A percentile compares a stretch with the other conserved stretches of the same genome.
phyloP scores from a whole-genome alignment of 345 rosid species.

The Carallia pectinifolia region DNA sequence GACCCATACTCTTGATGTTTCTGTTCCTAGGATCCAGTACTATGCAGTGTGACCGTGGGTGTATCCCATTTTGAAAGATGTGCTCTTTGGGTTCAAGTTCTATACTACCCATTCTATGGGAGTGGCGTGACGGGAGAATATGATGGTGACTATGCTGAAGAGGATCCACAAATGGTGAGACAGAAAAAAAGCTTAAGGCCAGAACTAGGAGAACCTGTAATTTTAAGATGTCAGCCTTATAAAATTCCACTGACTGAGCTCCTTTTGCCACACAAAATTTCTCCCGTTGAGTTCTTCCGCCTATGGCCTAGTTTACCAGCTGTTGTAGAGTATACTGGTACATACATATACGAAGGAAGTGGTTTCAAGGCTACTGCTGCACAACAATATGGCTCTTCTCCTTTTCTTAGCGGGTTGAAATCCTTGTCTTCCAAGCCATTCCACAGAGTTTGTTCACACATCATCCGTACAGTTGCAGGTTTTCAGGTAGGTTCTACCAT shows the following conservation, averaged over 20 bases:
- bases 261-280: conserved; percentile 88
- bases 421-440: conserved; percentile 89
- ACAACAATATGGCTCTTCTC: conserved; percentile 94
- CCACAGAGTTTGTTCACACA: conserved; percentile 90
- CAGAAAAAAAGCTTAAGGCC: conserved; percentile 81
- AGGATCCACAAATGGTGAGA: conserved; percentile 76
- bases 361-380: conserved; percentile 99
- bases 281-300: conserved; percentile 97
- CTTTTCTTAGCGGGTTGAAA: conserved; percentile 86
- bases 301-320: conserved; percentile 99
- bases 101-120: conserved; percentile 94
- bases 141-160: conserved; percentile 85
- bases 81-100: conserved; percentile 94
- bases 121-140: conserved; percentile 75
- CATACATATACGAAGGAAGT: conserved; percentile 88
- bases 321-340: conserved; percentile 80
- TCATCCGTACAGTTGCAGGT: conserved; percentile 93
- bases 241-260: conserved; percentile 94
- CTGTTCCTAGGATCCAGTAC: conserved; percentile 74
- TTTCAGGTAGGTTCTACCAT: conserved; percentile 63
- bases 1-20: background rate
- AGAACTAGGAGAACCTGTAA: conserved; percentile 95
- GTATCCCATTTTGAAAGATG: conserved; percentile 96
- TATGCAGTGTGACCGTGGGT: conserved; percentile 90
- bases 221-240: conserved; percentile 94